Evolutionary conservation across 441 rosid species (phyloP), one percentile per base, ranked within the genome.

Genomic region (Omphalea diandra): DNA sequence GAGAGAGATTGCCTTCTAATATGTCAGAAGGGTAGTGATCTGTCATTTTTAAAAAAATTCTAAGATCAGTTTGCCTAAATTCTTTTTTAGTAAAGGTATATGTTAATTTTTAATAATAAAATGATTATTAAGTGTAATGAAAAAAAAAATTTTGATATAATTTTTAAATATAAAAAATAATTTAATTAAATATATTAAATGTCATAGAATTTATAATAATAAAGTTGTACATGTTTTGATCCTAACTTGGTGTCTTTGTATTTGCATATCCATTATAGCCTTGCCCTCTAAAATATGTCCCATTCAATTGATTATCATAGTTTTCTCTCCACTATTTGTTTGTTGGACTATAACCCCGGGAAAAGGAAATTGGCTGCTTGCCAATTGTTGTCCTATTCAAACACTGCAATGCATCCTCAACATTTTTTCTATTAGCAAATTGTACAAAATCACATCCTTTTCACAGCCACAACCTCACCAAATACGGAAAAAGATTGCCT

Each of bases 371-470:
- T 18, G 90, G 85, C 79, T 91, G 95, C 80, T 89, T 88, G 68
- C 98, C 97, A 10, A 94, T 90, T 44, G 83, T 85, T 56, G 93
- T 84, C 63, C 91, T 96, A 27, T 88, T 90, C 81, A 91, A 80
- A 69, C 70, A 83, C 77, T 90, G 80, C 59, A 94, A 81, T 36
- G 98, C 95, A 56, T 86, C 92, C 83, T 90, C 97, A 3, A 97
- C 98, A 76, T 81, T 78, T 74, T 91, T 89, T 86, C 98, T 92
- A 75, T 82, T 76, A 58, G 82, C 83, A 80, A 89, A 89, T 70
- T 89, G 98, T 60, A 94, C 97, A 75, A 94, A 91, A 9, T 94
- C 99, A 60, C 97, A 91, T 75, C 97, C 97, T 86, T 89, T 91
- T 94, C 76, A 94, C 97, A 58, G 99, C 90, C 33, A 94, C 75